Evolutionary conservation across 192 early-diverging fungal species (phyloP).

Genomic region (Helicostylum pulchrum): DNA sequence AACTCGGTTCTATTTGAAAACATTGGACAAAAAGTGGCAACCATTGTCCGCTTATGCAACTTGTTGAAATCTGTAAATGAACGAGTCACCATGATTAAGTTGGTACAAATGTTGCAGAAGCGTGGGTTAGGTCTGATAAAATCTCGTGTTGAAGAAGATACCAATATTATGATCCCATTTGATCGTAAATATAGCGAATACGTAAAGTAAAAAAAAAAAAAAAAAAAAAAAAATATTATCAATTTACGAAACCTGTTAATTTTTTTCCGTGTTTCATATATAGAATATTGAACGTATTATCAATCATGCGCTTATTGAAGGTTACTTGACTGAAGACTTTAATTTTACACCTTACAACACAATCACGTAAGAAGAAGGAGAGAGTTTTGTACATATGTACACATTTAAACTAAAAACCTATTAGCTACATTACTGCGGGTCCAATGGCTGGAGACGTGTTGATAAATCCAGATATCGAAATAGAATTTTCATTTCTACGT

Average conservation of each 20-base stretch:
- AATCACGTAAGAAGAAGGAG: neutral
- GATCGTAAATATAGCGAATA: conserved; percentile 3
- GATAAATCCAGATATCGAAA: no score
- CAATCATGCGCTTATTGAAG: conserved; percentile 45
- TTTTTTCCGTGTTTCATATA: conserved; percentile 15
- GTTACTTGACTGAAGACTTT: conserved; percentile 58
- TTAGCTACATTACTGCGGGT: no score
- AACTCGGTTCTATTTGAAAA: conserved; percentile 45
- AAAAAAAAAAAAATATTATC: neutral
- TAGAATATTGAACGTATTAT: conserved; percentile 57
- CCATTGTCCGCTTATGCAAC: conserved; percentile 29
- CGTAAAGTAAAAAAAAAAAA: neutral
- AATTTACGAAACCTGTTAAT: neutral
- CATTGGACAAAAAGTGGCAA: conserved; percentile 39
- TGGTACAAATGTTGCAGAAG: conserved; percentile 45
- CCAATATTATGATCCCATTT: conserved; percentile 5
- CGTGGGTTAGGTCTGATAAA: conserved; percentile 28
- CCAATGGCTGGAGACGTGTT: no score
- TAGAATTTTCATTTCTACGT: no score
- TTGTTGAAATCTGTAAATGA: conserved; percentile 34
- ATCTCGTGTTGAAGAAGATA: conserved; percentile 1
- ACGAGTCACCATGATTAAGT: conserved; percentile 47
- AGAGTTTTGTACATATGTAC: neutral
- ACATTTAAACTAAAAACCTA: no score
- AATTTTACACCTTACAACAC: conserved; percentile 47